phyloP scores from a whole-genome alignment of 2,329 filamentous ascomycete genomes.

The Aspergillus bombycis region DNA sequence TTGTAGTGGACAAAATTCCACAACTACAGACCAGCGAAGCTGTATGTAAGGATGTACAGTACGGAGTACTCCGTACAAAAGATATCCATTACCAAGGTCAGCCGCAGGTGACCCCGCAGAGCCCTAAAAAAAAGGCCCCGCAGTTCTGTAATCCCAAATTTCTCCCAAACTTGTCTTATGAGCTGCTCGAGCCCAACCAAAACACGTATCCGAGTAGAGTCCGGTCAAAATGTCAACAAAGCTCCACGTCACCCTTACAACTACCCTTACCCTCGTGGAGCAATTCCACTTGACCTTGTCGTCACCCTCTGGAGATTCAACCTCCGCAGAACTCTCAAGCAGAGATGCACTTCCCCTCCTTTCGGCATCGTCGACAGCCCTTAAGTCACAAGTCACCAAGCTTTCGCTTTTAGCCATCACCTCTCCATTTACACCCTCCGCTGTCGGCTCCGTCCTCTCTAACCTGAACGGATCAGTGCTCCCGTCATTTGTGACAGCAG shows the following conservation, averaged over 20 bases:
- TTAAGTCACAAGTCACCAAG: conserved; percentile 84
- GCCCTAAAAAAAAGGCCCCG: conserved; percentile 37
- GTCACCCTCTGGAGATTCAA: conserved; percentile 21
- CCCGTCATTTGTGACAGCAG: conserved; percentile 72
- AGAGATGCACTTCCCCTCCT: conserved; percentile 65
- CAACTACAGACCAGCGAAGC: neutral
- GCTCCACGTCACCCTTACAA: conserved; percentile 34
- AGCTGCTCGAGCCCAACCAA: neutral
- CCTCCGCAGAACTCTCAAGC: conserved; percentile 14
- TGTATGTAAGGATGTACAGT: neutral
- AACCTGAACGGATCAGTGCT: conserved; percentile 75
- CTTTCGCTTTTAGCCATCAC: conserved; percentile 85
- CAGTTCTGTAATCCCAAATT: conserved; percentile 31
- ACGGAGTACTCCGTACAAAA: too few species aligned
- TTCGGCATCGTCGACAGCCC: conserved; percentile 70
- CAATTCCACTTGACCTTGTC: conserved; percentile 45
- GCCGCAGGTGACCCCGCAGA: conserved; percentile 32
- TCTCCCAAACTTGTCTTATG: conserved; percentile 18
- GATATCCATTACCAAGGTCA: neutral
- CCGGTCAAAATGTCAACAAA: conserved; percentile 34
- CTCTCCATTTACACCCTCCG: conserved; percentile 80
- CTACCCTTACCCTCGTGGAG: conserved; percentile 40
- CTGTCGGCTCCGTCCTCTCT: conserved; percentile 69
- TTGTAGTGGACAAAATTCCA: neutral
- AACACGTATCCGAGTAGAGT: neutral